phyloP scores from a whole-genome alignment of 768 basidiomycete genomes.

The Serendipita sp. region DNA sequence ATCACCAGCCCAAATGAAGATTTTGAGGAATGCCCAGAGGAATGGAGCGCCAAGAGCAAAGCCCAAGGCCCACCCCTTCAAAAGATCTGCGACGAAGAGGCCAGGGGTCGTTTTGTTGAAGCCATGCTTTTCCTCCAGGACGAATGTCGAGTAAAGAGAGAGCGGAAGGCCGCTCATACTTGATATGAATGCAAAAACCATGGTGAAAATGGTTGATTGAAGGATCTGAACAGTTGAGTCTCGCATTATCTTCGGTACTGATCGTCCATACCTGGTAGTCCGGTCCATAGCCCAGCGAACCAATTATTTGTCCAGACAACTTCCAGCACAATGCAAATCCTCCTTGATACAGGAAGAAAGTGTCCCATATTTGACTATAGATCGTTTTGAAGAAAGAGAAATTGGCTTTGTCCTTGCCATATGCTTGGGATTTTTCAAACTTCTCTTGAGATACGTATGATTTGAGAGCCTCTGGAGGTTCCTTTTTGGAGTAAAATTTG shows the following conservation, averaged over 20 bases:
- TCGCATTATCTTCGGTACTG: background rate
- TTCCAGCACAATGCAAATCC: slow-evolving; percentile 76
- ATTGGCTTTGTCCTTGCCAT: slow-evolving; percentile 80
- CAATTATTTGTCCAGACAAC: slow-evolving; percentile 36
- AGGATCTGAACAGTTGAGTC: slow-evolving; percentile 37
- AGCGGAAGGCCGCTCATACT: slow-evolving; percentile 60
- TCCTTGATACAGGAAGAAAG: slow-evolving; percentile 53
- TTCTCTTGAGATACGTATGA: slow-evolving; percentile 50
- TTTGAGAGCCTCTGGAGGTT: slow-evolving; percentile 56
- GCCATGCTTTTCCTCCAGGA: slow-evolving; percentile 86
- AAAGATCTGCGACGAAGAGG: slow-evolving; percentile 61
- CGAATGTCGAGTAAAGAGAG: slow-evolving; percentile 76
- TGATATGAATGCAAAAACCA: slow-evolving; percentile 47
- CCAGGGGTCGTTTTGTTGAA: slow-evolving; percentile 86
- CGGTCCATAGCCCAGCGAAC: slow-evolving; percentile 42
- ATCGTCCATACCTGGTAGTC: slow-evolving; percentile 51
- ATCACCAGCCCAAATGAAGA: slow-evolving; percentile 89
- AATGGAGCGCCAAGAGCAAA: slow-evolving; percentile 70
- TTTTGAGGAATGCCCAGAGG: slow-evolving; percentile 69
- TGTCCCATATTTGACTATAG: slow-evolving; percentile 58
- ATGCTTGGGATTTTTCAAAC: slow-evolving; percentile 81
- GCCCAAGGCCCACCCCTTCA: slow-evolving; percentile 65
- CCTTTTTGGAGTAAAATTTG: slow-evolving; percentile 61
- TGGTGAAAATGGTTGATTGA: slow-evolving; percentile 69
- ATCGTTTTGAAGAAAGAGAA: slow-evolving; percentile 62